These are phyloP conservation scores for Eucalyptus viminalis DNA, from an alignment of 345 rosid species.

Conservation along the genomic window DNA sequence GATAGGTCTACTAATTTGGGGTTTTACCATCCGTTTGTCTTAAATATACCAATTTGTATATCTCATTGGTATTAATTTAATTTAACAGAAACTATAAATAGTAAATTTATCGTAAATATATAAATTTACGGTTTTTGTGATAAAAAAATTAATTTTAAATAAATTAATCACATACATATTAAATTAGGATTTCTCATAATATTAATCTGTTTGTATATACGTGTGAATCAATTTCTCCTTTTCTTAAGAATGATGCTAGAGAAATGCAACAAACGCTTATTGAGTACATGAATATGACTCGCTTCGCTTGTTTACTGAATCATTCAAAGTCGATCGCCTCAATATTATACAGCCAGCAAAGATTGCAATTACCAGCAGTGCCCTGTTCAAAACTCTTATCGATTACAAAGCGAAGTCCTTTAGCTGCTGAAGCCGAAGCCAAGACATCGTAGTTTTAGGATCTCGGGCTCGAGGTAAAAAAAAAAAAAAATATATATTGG, in stretches of 20 bases:
- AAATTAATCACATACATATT: too few species aligned
- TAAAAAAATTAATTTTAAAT: too few species aligned
- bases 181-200: rapidly evolving
- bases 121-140: too few species aligned
- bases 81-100: rapidly evolving
- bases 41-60: too few species aligned
- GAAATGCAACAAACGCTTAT: neutral
- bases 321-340: neutral
- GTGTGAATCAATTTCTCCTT: neutral
- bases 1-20: rapidly evolving
- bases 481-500: neutral
- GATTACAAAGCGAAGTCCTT: neutral
- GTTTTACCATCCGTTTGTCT: rapidly evolving
- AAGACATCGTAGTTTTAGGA: neutral
- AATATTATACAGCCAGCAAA: neutral
- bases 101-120: too few species aligned
- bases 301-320: neutral
- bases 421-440: neutral
- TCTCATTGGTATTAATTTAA: too few species aligned
- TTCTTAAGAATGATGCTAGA: neutral
- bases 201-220: neutral
- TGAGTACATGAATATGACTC: neutral
- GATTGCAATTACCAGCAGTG: neutral
- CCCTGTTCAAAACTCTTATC: neutral
- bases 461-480: neutral